Evolutionary conservation across 2,329 filamentous ascomycete genomes (phyloP), one percentile per base, ranked within the genome.

Genomic region (Penicillium janthinellum): DNA sequence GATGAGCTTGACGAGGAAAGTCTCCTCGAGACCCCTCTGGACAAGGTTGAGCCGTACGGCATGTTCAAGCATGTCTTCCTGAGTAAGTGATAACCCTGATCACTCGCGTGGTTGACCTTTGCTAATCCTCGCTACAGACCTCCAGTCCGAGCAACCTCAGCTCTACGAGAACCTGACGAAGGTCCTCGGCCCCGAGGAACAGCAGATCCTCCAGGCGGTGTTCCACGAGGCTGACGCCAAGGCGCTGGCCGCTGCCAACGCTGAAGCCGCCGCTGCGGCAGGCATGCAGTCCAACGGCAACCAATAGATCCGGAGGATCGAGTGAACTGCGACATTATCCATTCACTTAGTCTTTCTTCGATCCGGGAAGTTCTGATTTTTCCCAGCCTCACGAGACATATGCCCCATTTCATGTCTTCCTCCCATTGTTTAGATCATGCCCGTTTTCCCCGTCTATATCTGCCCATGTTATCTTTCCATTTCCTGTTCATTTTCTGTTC

Each of bases 41-140:
- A 99, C 77, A 95, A 95, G 79, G 84, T 99, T 63, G 95, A 99
- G 78, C 93, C 94, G 2, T 99, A 99, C 72, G 86, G 88, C 73
- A 82, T 96, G 63, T 97, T 99, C 84, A 90, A 92, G 74, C 83
- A 85, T 62, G 88, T 91, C 17, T 81, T 98, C 66, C 78, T 94
- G 72, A 90, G 93, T 96, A 87, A 77, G 91, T 86, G 25, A 47
- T 38, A 25, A 11, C 15, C 5, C 45, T 56, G 17, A 10, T 35
- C 47, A 8, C 28, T 25, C 25, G 7, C 25, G 5, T 12, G 42
- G 4, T 22, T n/a, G 56, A 50, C 60, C 74, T 78, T 78, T 60
- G 76, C 70, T 68, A 64, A 73, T 55, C 47, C 28, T 25, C 28
- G 35, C 8, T 48, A 25, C 73, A 96, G 92, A 86, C 77, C 86